Base-by-base conservation (phyloP, 768 basidiomycete genomes). In the Rhodocollybia butyracea region DNA sequence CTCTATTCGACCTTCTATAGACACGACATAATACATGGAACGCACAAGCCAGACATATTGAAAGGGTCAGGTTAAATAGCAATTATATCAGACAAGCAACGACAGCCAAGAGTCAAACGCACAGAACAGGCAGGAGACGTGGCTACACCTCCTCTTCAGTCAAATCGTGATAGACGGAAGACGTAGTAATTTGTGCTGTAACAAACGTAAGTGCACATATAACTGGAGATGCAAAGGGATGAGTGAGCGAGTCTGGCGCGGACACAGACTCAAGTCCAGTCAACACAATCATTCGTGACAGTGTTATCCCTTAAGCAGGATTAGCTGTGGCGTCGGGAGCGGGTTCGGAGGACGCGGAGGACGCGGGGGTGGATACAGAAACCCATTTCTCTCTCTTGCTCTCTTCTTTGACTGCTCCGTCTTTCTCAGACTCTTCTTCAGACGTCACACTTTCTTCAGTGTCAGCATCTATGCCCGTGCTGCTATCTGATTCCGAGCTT, bases 401-500 rank as follows among this genome's bases (percentile, higher is more conserved):
- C 38, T 75, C 70, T 29, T 64, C 70, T 42, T 66, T 67, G 21
- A 58, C 62, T 36, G 53, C 68, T 41, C 64, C 67, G 19, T 65
- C 61, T 62, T 80, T 80, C 38, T 84, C 79, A 21, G 66, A 64
- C 63, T 89, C 82, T 55, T 78, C 88, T 62, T 90, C 89, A 31
- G 87, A 88, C 3, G 87, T 85, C 60, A 86, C 72, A 63, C 86
- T 88, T 64, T 85, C 86, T 68, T 91, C 89, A 22, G 82, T 82
- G 63, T 91, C 89, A 7, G 85, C 87, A 56, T 89, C 89, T 51
- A 78, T 78, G 13, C 81, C 82, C 17, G 77, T 84, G 65, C 73
- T 82, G 55, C 68, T 76, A 62, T 86, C 86, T 26, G 80, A 80
- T 63, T 84, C 84, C 40, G 83, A 86, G 58, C 74, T 79, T 24